A percentile compares a stretch with the other conserved stretches of the same genome.
Evolutionary conservation across 1,139 yeast species (phyloP).

Genomic region (Geotrichum cucujoidarum): DNA sequence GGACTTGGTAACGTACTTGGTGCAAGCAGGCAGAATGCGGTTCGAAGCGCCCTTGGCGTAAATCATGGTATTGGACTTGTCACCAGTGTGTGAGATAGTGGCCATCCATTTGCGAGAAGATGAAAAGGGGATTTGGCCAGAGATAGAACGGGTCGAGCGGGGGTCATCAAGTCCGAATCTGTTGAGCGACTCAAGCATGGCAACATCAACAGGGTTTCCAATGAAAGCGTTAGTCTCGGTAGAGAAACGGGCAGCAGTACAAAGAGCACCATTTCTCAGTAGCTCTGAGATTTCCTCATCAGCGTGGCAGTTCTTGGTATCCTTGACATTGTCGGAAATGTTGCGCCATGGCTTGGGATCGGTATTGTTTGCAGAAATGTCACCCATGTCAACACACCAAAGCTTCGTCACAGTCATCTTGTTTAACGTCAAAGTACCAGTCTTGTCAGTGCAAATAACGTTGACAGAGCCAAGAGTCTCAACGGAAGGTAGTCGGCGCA

Average conservation of each 20-base stretch:
- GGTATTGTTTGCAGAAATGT: constrained; percentile 30
- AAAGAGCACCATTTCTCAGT: constrained; percentile 65
- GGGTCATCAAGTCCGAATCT: constrained; percentile 68
- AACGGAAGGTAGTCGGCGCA: constrained; percentile 86
- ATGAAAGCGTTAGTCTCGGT: constrained; percentile 64
- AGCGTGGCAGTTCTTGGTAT: constrained; percentile 18
- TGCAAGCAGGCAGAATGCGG: constrained; percentile 58
- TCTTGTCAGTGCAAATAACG: constrained; percentile 91
- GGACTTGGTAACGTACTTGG: constrained; percentile 51
- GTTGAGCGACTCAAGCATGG: constrained; percentile 67
- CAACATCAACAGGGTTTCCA: constrained; percentile 94
- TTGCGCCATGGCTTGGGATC: constrained; percentile 25
- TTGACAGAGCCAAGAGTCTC: constrained; percentile 94
- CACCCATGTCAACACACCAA: constrained; percentile 73
- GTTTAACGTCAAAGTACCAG: constrained; percentile 94
- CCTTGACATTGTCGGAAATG: constrained; percentile 20
- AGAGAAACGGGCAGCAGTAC: constrained; percentile 68
- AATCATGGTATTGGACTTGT: constrained; percentile 51
- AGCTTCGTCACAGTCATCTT: constrained; percentile 87
- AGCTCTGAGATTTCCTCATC: constrained; percentile 33
- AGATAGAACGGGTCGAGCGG: constrained; percentile 55
- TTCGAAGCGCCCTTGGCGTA: constrained; percentile 89
- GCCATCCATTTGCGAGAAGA: constrained; percentile 89
- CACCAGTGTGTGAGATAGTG: constrained; percentile 59
- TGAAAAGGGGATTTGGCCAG: constrained; percentile 76